Evolutionary conservation across 768 basidiomycete species (phyloP).

Genomic region (Lactarius psammicola): DNA sequence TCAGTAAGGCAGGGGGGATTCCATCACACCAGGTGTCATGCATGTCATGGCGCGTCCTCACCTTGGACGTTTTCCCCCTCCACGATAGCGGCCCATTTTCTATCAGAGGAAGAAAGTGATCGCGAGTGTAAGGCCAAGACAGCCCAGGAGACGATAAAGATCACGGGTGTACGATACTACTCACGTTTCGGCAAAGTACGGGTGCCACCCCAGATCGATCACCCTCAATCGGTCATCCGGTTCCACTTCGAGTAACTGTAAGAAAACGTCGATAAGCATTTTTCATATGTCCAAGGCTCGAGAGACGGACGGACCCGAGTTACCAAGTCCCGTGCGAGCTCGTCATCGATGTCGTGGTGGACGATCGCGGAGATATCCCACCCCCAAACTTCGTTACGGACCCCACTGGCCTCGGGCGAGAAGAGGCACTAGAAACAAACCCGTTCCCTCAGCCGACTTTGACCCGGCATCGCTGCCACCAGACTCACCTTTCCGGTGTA

Average conservation of each 20-base stretch:
- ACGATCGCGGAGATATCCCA: slow-evolving; percentile 17
- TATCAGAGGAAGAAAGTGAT: neutral
- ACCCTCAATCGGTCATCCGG: slow-evolving; percentile 9
- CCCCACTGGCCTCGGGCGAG: neutral
- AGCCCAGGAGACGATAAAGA: too few species aligned
- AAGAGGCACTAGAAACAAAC: slow-evolving; percentile 13
- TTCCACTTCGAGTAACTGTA: slow-evolving; percentile 18
- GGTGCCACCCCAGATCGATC: neutral
- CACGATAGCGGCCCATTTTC: neutral
- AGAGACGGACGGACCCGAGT: slow-evolving; percentile 7
- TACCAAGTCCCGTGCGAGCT: slow-evolving; percentile 7
- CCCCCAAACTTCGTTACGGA: slow-evolving; percentile 22
- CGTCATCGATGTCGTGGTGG: slow-evolving; percentile 5
- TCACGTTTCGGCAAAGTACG: slow-evolving; percentile 10
- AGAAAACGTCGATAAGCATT: neutral
- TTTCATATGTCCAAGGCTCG: neutral
- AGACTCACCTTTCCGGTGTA: slow-evolving; percentile 6
- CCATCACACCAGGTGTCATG: neutral
- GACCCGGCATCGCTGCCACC: neutral
- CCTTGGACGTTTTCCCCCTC: neutral
- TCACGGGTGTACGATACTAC: neutral
- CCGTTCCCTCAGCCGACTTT: neutral
- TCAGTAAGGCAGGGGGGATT: too few species aligned
- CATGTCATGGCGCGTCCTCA: neutral
- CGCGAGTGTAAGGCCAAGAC: neutral